Conservation (phyloP, 1,284 basidiomycete species). For the Mixia osmundae region DNA sequence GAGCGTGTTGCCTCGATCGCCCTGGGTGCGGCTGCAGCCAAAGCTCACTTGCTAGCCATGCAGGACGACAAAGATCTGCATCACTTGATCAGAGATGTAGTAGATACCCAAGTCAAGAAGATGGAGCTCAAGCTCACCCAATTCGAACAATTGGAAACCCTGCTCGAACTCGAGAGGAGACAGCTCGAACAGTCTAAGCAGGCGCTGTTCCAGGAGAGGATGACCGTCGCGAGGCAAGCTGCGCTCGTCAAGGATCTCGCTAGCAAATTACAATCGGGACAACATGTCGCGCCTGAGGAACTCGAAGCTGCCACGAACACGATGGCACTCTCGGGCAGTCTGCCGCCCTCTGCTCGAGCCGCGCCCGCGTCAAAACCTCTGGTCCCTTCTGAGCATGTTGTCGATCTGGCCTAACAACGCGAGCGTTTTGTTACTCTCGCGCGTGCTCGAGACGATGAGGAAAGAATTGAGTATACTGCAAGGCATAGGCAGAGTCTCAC, state of each 20-base stretch:
- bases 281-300: conserved; percentile 3
- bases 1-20: no score
- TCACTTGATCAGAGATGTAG: conserved; percentile 54
- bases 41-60: conserved; percentile 56
- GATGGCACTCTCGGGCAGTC: no score
- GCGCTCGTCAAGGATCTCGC: conserved; percentile 5
- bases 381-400: no score
- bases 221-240: conserved; percentile 13
- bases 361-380: no score
- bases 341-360: no score
- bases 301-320: no score
- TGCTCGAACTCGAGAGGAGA: conserved; percentile 62
- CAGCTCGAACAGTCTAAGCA: conserved; percentile 33
- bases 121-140: conserved; percentile 78
- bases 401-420: no score
- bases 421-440: no score
- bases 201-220: conserved; percentile 16
- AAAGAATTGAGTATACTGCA: no score
- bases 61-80: conserved; percentile 65
- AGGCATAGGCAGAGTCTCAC: no score
- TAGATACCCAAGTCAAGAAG: conserved; percentile 77
- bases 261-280: conserved; percentile 3
- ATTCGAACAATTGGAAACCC: conserved; percentile 72
- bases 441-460: no score
- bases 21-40: conserved; percentile 67